A percentile compares a stretch with the other conserved stretches of the same genome.
phyloP scores from a whole-genome alignment of 2,329 filamentous ascomycete genomes.

The Diplodia mutila region DNA sequence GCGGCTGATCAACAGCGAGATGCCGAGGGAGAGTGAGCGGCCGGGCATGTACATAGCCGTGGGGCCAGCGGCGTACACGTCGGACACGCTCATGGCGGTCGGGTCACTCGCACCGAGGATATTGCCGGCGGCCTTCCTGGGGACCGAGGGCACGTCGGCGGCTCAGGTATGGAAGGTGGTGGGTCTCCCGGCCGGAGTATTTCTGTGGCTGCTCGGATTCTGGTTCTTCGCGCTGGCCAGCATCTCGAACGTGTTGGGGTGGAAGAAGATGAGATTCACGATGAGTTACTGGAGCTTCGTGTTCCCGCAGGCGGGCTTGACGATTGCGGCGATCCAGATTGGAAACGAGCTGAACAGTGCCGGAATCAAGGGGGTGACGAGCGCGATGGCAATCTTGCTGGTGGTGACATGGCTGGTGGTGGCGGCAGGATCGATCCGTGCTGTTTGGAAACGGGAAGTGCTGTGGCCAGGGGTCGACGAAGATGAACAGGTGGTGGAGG shows the following conservation, averaged over 20 bases:
- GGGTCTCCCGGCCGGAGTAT: slow-evolving; percentile 48
- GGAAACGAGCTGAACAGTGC: slow-evolving; percentile 58
- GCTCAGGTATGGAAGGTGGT: slow-evolving; percentile 47
- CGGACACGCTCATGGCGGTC: slow-evolving; percentile 48
- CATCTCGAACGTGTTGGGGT: slow-evolving; percentile 43
- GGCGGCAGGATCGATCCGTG: slow-evolving; percentile 53
- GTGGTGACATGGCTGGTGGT: slow-evolving; percentile 61
- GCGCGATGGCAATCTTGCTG: slow-evolving; percentile 60
- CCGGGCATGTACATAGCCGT: slow-evolving; percentile 59
- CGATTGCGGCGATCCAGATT: slow-evolving; percentile 61
- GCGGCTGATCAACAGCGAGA: slow-evolving; percentile 39
- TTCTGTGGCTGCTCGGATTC: slow-evolving; percentile 54
- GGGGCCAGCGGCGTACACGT: slow-evolving; percentile 42
- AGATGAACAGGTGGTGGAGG: slow-evolving; percentile 49
- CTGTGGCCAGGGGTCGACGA: slow-evolving; percentile 65
- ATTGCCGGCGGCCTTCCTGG: slow-evolving; percentile 40
- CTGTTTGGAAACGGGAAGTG: slow-evolving; percentile 51
- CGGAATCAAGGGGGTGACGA: slow-evolving; percentile 58
- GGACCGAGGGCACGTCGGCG: slow-evolving; percentile 36
- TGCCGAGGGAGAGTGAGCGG: slow-evolving; percentile 48
- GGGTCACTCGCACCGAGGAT: slow-evolving; percentile 47
- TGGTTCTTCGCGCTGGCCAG: slow-evolving; percentile 56
- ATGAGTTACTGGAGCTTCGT: slow-evolving; percentile 67
- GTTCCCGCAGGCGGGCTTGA: slow-evolving; percentile 68
- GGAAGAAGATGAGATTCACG: slow-evolving; percentile 51